phyloP scores from a whole-genome alignment of 257 asterid species.

The Linderniella brevidens region DNA sequence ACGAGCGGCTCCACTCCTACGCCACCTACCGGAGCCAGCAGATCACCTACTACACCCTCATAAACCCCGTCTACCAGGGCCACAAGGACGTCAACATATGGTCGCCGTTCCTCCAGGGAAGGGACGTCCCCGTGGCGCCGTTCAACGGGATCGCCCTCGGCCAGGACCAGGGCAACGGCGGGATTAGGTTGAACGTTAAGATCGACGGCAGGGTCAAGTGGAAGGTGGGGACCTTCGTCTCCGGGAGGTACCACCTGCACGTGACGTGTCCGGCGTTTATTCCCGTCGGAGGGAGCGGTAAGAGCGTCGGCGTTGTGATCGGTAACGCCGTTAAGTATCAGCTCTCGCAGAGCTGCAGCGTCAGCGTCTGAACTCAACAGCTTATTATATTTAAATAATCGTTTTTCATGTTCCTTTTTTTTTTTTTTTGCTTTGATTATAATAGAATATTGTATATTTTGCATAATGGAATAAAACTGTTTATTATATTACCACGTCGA shows the following conservation, averaged over 20 bases:
- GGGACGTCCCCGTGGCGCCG: conserved; percentile 66
- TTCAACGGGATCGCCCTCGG: conserved; percentile 39
- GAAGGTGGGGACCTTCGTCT: conserved; percentile 40
- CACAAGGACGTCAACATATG: conserved; percentile 61
- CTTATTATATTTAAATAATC: no score
- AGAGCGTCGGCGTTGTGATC: conserved; percentile 18
- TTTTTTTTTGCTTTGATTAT: no score
- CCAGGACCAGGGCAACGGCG: conserved; percentile 41
- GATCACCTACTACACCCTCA: conserved; percentile 49
- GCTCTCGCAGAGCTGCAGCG: conserved; percentile 49
- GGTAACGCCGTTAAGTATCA: conserved; percentile 64
- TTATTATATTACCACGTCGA: no score
- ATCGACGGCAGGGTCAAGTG: conserved; percentile 53
- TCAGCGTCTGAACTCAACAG: conserved; percentile 27
- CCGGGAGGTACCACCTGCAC: conserved; percentile 62
- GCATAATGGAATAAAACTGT: no score
- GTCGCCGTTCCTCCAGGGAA: conserved; percentile 72
- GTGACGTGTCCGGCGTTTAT: conserved; percentile 51
- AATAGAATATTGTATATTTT: no score
- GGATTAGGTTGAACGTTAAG: conserved; percentile 23
- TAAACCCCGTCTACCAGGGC: conserved; percentile 70
- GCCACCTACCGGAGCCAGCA: conserved; percentile 64
- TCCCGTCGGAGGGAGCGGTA: conserved; percentile 27
- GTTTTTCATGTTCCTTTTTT: no score
- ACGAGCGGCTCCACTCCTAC: conserved; percentile 33